Base-by-base conservation (phyloP, 768 basidiomycete genomes). In the Pulveroboletus sp. region DNA sequence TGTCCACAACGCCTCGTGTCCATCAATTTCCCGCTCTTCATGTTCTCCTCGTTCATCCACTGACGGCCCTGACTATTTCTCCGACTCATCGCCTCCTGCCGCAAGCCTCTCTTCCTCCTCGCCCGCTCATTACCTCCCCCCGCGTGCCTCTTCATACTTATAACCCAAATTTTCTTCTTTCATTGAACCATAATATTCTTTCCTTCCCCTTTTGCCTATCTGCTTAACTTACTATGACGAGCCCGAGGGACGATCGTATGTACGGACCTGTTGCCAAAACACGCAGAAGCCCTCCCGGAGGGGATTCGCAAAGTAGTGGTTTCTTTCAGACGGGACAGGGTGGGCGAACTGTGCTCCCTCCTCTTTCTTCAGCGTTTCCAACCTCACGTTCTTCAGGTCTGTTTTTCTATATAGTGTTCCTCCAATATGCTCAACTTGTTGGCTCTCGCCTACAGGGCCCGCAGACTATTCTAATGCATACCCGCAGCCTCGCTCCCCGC, bases 311-410 rank as follows among this genome's bases (percentile, higher is more conserved):
- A 72, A 73, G 69, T 68, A 74, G 75, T 71, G 75, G 69, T 73
- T 84, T 83, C 77, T 81, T 85, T 75, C 79, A 79, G 74, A 77
- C 80, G 73, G 81, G 83, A 77, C 86, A 87, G 82, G 86, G 86
- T 88, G 85, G 85, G 86, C 83, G 86, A 82, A 81, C 83, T 77
- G 79, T 86, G 76, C 82, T 87, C 71, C 86, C 86, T 83, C 82
- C 86, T 82, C 76, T 88, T 79, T 79, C 81, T 81, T 77, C 83
- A 72, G 80, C 81, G 64, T 85, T 86, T 84, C 85, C 85, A 85
- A 82, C 81, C 83, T 87, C 82, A 85, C 85, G 77, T 82, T 85
- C 83, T 85, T 80, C 86, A 88, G 86, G 86, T 88, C 82, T 79
- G 86, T 86, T 77, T 71, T 71, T 71, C 72, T 76, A 72, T 75